Evolutionary conservation across 805 yeast genomes (phyloP), one percentile per base, ranked within the genome.

Genomic region (Priceomyces haplophilus): DNA sequence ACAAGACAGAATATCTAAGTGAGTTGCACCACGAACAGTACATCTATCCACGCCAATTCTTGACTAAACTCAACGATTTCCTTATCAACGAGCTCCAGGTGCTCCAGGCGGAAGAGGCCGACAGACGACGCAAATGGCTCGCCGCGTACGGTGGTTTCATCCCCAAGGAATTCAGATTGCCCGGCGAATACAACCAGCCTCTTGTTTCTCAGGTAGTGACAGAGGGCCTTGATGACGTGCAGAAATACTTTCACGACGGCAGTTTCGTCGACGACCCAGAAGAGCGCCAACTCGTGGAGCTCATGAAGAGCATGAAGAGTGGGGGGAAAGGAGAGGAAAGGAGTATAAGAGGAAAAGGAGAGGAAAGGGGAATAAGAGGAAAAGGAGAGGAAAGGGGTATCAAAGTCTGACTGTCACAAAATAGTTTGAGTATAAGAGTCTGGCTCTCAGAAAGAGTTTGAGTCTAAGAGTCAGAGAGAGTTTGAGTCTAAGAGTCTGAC

Each of bases 21-120:
- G 75, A 70, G 51, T 51, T 67, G 17, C 69, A 69, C 49, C 63
- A 65, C 44, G 72, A 70, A 45, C 61, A 59, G 43, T 70, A 56
- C 45, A 61, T 57, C 6, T 69, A 68, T 43, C 75, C 75, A 1
- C 50, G 68, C 17, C 58, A 57, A 43, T 69, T 65, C 45, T 50
- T 67, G 23, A 49, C 49, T 20, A 51, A 49, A 24, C 44, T 70
- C n/a, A 61, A 61, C 27, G 52, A 58, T n/a, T 67, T 65, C 42
- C 51, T 70, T 19, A 63, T 62, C 43, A 64, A 63, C 12, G 65
- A 61, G 20, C 46, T 70, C 16, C 44, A 53, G 30, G 47, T 43
- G 30, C 41, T 69, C 15, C 73, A 68, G 41, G 51, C 54, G 18
- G 61, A 62, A 35, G 75, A 70, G 48, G 47, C 48, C 8, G 61